A percentile compares a stretch with the other conserved stretches of the same genome.
Conservation (phyloP, 108 stramenopile species). For the Pseudonitzschia delicatissima region DNA sequence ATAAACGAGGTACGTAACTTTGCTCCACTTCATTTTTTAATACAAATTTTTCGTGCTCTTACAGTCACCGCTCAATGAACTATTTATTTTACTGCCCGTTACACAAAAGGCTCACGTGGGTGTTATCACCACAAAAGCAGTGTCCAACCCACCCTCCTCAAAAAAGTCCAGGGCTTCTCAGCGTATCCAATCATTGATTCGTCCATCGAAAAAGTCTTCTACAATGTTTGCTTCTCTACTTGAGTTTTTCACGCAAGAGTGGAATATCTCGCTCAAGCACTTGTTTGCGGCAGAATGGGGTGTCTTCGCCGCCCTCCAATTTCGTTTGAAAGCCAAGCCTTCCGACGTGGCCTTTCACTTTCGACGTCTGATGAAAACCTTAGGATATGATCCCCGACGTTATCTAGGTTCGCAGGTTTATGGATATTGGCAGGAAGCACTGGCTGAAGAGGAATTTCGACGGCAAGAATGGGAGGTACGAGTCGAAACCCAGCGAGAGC, state of each 20-base stretch:
- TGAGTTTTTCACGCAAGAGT: constrained; percentile 84
- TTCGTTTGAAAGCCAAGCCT: constrained; percentile 72
- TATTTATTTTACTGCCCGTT: not conserved
- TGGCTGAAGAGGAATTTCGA: constrained; percentile 56
- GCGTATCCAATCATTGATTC: constrained; percentile 55
- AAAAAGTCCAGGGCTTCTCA: constrained; percentile 22
- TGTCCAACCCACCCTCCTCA: not conserved
- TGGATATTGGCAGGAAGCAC: constrained; percentile 64
- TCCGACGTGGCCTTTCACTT: constrained; percentile 89
- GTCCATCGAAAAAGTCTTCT: constrained; percentile 60
- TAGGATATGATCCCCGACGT: constrained; percentile 58
- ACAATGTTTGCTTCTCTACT: constrained; percentile 77
- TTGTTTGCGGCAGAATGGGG: constrained; percentile 84
- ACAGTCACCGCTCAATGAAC: constrained; percentile 19
- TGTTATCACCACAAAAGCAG: constrained; percentile 15
- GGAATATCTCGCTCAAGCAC: constrained; percentile 74
- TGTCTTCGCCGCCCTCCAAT: constrained; percentile 81
- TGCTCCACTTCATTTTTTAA: not conserved
- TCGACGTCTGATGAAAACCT: constrained; percentile 61
- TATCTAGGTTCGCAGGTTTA: constrained; percentile 80
- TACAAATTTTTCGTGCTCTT: constrained; percentile 61
- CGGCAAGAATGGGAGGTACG: constrained; percentile 43
- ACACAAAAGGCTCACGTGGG: constrained; percentile 1
- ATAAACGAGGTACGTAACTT: constrained; percentile 59
- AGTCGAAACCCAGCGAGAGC: constrained; percentile 36